Evolutionary conservation across 2,329 filamentous ascomycete species (phyloP).

Genomic region (Diplodia mutila): DNA sequence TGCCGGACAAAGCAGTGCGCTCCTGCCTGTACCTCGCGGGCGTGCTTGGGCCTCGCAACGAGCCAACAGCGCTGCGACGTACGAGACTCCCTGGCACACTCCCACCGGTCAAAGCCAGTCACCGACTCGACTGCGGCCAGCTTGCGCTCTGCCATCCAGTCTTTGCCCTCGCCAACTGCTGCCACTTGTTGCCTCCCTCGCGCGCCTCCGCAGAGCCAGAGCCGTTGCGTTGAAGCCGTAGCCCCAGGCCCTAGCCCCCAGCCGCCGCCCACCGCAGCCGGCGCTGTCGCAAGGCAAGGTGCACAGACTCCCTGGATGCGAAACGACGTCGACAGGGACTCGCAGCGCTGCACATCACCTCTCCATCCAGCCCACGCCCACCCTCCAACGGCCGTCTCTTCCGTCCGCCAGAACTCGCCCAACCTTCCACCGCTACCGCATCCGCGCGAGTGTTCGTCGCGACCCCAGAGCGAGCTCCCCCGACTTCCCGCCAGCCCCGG

Average conservation of each 20-base stretch:
- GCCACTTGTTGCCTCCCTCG: constrained; percentile 2
- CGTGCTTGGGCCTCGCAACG: constrained; percentile 23
- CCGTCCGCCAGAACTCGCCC: not conserved
- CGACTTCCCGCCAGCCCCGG: constrained; percentile 13
- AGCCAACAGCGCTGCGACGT: constrained; percentile 22
- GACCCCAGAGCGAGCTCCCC: constrained; percentile 6
- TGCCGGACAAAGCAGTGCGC: constrained; percentile 14
- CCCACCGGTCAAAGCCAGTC: constrained; percentile 20
- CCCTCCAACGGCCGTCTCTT: constrained; percentile 15
- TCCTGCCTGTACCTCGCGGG: constrained; percentile 22
- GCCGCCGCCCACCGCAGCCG: constrained; percentile 21
- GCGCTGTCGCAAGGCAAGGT: constrained; percentile 28
- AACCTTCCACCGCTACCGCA: not conserved
- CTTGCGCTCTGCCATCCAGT: not conserved
- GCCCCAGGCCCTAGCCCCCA: constrained; percentile 2
- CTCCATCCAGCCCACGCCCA: constrained; percentile 14
- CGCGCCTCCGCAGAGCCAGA: not conserved
- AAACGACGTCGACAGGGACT: constrained; percentile 26
- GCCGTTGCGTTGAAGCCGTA: constrained; percentile 3
- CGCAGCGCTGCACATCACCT: constrained; percentile 26
- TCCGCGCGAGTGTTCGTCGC: constrained; percentile 9
- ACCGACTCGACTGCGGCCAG: constrained; percentile 21
- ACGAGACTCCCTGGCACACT: constrained; percentile 17
- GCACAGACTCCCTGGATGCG: constrained; percentile 28
- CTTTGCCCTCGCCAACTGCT: constrained; percentile 5